Evolutionary conservation across 202 grass and related monocot species (phyloP).

Genomic region (Schoenoplectus triqueter): DNA sequence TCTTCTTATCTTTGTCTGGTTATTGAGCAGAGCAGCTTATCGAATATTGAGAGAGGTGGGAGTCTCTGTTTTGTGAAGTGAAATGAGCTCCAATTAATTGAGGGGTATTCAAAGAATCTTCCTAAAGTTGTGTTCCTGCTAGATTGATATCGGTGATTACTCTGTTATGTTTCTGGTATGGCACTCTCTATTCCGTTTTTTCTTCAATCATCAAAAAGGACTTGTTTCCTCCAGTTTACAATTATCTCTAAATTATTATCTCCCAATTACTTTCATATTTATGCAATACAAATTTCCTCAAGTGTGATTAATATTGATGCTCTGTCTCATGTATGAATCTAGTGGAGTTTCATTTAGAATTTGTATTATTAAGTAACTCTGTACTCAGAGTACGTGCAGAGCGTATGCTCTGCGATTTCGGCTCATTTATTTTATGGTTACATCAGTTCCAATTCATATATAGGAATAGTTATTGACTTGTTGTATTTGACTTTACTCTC

Average conservation of each 20-base stretch:
- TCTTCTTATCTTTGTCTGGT: conserved; percentile 36
- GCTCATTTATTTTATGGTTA: not conserved
- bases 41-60: not conserved
- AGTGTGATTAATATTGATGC: not conserved
- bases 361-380: not conserved
- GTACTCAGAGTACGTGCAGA: not conserved
- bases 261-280: not conserved
- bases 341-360: not conserved
- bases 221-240: not conserved
- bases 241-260: not conserved
- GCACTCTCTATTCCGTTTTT: not conserved
- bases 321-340: not conserved
- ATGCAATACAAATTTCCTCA: not conserved
- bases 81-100: conserved; percentile 1
- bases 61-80: conserved; percentile 36
- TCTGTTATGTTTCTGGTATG: conserved; percentile 38
- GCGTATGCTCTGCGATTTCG: conserved; percentile 1
- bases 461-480: not conserved
- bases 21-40: conserved; percentile 26
- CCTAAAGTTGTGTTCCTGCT: conserved; percentile 17
- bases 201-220: not conserved
- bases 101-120: not conserved
- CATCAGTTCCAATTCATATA: not conserved
- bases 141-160: not conserved
- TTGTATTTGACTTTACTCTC: conserved; percentile 8